Conservation (phyloP, 1,139 yeast genomes). For the Barnettozyma hawaiiensis region DNA sequence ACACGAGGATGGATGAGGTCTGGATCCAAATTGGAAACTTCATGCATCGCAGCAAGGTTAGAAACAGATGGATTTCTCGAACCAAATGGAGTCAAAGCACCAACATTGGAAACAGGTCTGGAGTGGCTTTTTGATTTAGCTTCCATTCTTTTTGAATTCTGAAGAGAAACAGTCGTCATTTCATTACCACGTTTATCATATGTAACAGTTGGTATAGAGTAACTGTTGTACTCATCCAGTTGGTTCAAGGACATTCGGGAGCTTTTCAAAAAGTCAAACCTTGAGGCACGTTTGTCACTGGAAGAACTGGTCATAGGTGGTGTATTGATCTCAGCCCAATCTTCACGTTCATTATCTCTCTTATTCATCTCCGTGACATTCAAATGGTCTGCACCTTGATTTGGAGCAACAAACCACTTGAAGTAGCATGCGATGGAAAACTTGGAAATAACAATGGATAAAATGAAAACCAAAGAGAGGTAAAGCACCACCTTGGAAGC, state of each 20-base stretch:
- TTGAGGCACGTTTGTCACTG: slow-evolving; percentile 20
- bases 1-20: slow-evolving; percentile 69
- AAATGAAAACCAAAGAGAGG: slow-evolving; percentile 75
- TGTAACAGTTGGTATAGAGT: slow-evolving; percentile 7
- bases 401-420: slow-evolving; percentile 72
- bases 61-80: slow-evolving; percentile 25
- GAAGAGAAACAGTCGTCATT: slow-evolving; percentile 36
- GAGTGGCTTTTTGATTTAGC: slow-evolving; percentile 9
- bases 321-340: slow-evolving; percentile 62
- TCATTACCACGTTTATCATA: slow-evolving; percentile 16
- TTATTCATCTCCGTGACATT: slow-evolving; percentile 48
- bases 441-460: slow-evolving; percentile 70
- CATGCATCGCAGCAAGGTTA: slow-evolving; percentile 18
- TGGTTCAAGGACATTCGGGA: slow-evolving; percentile 19
- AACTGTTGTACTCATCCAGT: slow-evolving; percentile 14
- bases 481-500: slow-evolving; percentile 81
- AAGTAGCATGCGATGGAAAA: slow-evolving; percentile 85
- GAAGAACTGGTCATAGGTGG: slow-evolving; percentile 37
- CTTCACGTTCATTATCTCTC: slow-evolving; percentile 62
- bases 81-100: slow-evolving; percentile 31
- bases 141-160: slow-evolving; percentile 22
- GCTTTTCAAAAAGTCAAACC: slow-evolving; percentile 25
- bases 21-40: slow-evolving; percentile 51
- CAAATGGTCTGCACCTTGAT: slow-evolving; percentile 71
- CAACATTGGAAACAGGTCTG: slow-evolving; percentile 10